Conservation (phyloP, 2,329 filamentous ascomycete species). For the Alternaria ventricosa region DNA sequence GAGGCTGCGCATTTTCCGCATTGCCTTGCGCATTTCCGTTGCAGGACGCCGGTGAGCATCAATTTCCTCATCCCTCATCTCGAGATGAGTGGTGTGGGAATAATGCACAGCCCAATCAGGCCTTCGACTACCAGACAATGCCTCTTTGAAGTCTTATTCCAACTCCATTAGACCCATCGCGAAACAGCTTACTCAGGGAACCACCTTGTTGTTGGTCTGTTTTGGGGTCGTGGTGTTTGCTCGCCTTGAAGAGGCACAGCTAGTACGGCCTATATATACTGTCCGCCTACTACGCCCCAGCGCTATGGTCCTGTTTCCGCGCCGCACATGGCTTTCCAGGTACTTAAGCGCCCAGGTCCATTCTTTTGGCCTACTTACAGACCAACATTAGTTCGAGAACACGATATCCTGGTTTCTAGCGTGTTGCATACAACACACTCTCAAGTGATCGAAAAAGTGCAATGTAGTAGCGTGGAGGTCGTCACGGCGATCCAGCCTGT, state of each 20-base stretch:
- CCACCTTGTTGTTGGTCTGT: background rate
- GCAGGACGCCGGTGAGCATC: conserved; percentile 7
- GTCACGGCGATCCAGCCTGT: no score
- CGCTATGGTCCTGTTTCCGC: background rate
- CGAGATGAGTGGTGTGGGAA: background rate
- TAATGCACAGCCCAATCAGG: conserved; percentile 18
- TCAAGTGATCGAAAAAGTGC: background rate
- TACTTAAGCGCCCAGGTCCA: conserved; percentile 5
- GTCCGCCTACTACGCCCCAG: conserved; percentile 2
- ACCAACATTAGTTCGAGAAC: background rate
- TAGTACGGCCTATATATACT: background rate
- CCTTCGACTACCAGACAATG: conserved; percentile 1
- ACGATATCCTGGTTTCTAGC: background rate
- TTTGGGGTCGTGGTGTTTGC: background rate
- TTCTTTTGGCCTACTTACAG: background rate
- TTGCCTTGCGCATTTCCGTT: background rate
- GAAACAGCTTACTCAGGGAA: background rate
- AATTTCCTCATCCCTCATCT: background rate
- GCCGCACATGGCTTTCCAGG: conserved; percentile 7
- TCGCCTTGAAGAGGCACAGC: conserved; percentile 1
- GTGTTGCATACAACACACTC: background rate
- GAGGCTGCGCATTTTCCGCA: background rate
- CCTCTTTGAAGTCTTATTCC: conserved; percentile 1
- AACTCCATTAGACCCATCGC: background rate
- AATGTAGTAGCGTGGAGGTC: background rate